phyloP scores from a whole-genome alignment of 345 rosid species.

The Eucalyptus cloeziana region DNA sequence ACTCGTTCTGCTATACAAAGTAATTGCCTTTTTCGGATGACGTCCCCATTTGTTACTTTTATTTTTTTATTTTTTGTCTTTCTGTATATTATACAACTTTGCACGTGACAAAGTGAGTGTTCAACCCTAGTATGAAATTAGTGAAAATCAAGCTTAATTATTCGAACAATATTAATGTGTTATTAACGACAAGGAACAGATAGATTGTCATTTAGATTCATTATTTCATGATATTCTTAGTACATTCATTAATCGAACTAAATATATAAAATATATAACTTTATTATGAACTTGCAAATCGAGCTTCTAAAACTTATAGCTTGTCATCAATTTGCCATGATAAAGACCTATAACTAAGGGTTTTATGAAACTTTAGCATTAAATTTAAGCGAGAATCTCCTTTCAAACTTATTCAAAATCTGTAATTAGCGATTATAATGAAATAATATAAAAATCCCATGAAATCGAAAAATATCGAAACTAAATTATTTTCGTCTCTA shows the following conservation, averaged over 20 bases:
- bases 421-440: rapidly evolving
- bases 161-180: not conserved
- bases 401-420: not conserved
- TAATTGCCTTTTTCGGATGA: not conserved
- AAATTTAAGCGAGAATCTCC: rapidly evolving
- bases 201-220: rapidly evolving
- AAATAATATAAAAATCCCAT: rapidly evolving
- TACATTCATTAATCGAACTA: not conserved
- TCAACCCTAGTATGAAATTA: not conserved
- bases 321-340: rapidly evolving
- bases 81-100: not conserved
- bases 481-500: not conserved
- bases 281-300: not conserved
- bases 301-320: not conserved
- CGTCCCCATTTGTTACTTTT: not conserved
- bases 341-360: not conserved
- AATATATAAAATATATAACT: not conserved
- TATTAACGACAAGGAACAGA: rapidly evolving
- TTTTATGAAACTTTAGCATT: not conserved
- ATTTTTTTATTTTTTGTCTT: not conserved
- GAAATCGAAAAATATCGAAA: rapidly evolving
- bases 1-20: not conserved
- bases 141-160: not conserved
- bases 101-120: rapidly evolving
- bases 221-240: not conserved